Base-by-base conservation (phyloP, 2,329 filamentous ascomycete species). In the Penicillium sp. region DNA sequence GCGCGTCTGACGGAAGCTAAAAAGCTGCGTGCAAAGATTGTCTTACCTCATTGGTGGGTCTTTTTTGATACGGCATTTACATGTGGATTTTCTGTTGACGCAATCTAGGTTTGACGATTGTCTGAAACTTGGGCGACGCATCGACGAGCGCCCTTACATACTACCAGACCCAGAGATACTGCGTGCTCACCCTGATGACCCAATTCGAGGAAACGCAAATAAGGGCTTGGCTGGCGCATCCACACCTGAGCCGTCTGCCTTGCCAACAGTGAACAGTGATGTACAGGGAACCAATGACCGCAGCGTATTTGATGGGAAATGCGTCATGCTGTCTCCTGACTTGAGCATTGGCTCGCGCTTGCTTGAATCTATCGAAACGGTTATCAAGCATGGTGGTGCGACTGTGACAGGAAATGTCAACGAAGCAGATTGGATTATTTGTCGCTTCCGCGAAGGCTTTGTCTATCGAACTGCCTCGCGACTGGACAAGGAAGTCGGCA, bases 31-130 rank as follows among this genome's bases (percentile, higher is more conserved):
- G 85, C 85, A 73, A 92, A 91, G 73, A 88, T 97, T 56, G 90
- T 99, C 18, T 80, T 99, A 50, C 94, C 94, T 35, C 94, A 97
- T 70, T 97, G 94, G 90, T 92, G 77, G 67, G 57, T 53, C n/a
- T 35, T 31, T 43, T 45, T 15, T n/a, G 33, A 8, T 15, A 26
- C 8, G 50, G 15, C 51, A 5, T 2, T n/a, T 6, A 23, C 29
- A 23, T 12, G 37, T 40, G 11, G n/a, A 25, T 29, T 37, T 26
- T 22, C 26, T 35, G 42, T 42, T 57, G 48, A 66, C 75, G 59
- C 47, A 23, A 60, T 57, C 26, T 59, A 92, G 89, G 92, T 97
- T 99, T 69, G 93, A 97, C 65, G 93, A 97, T 71, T 99, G 94
- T 74, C 84, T 99, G 63, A 94, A 90, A 73, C 84, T 99, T 26